Base-by-base conservation (phyloP, 805 yeast species). In the Nakazawaea ishiwadae region DNA sequence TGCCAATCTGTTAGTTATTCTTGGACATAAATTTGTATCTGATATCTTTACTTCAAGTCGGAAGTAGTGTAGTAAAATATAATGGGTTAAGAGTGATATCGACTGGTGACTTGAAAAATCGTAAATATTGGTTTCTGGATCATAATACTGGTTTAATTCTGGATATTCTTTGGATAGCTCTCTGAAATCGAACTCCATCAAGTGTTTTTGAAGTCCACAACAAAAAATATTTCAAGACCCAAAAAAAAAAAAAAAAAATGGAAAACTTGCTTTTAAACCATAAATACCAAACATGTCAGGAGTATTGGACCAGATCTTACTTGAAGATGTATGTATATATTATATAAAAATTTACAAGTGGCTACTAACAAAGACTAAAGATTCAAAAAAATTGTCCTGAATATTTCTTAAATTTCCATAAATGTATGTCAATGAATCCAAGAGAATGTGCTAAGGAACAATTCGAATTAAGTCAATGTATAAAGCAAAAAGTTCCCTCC, bases 321-420 rank as follows among this genome's bases (percentile, higher is more conserved):
- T 86, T 47, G 89, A 84, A 47, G 95, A 86, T 53, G 84, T 72
- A 45, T 47, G 72, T 60, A 12, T 12, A 16, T 5, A 3, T 9
- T 10, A 2, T 12, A 2, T 6, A 33, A 18, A n/a, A 29, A 16
- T 30, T 27, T 21, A 16, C 14, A 34, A 20, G 9, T 23, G n/a
- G n/a, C n/a, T 36, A 17, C 35, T 35, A 17, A 34, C 31, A 12
- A 8, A 20, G 15, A 17, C 28, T 11, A 31, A 30, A 67, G 73
- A 77, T 84, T 44, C 89, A 95, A 11, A 72, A 77, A 41, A 66
- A 71, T 53, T 86, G 96, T 57, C 93, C 95, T 0, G 78, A 75
- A 46, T 73, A 79, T 53, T 85, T 86, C 49, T 62, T 85, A 43
- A 75, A 71, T 20, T 86, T 81, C 58, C 91, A 86, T 59, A 77